Evolutionary conservation across 495 filamentous ascomycete species (phyloP).

Genomic region (Lasiosphaeria ovina): DNA sequence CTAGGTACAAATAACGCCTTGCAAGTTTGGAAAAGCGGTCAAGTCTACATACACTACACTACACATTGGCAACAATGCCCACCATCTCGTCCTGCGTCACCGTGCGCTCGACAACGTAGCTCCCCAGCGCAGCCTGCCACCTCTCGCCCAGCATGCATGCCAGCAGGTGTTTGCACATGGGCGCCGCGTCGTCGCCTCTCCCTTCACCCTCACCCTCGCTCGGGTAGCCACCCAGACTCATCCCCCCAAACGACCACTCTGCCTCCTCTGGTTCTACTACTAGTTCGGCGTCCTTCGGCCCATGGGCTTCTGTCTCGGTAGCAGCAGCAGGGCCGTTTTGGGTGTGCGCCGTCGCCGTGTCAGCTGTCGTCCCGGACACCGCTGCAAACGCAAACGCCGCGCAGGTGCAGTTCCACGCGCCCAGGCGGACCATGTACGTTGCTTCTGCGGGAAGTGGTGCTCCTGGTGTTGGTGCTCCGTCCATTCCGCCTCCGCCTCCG

Average conservation of each 20-base stretch:
- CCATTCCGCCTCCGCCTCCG: constrained; percentile 11
- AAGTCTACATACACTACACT: background rate
- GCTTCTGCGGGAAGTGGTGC: constrained; percentile 7
- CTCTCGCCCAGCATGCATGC: constrained; percentile 76
- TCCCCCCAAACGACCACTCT: constrained; percentile 41
- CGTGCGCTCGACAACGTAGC: constrained; percentile 51
- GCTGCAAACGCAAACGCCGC: constrained; percentile 73
- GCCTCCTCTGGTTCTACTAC: background rate
- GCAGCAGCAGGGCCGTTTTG: background rate
- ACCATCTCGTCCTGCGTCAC: constrained; percentile 68
- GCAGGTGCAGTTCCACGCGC: constrained; percentile 89
- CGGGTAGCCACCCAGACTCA: constrained; percentile 28
- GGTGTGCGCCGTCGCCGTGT: background rate
- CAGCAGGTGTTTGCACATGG: constrained; percentile 86
- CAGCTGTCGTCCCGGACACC: constrained; percentile 44
- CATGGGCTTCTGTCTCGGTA: background rate
- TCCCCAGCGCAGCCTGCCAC: constrained; percentile 56
- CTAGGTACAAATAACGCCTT: no score
- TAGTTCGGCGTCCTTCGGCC: background rate
- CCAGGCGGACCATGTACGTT: constrained; percentile 66
- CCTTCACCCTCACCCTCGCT: constrained; percentile 5
- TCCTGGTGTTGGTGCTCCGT: constrained; percentile 1
- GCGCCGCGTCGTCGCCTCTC: constrained; percentile 33
- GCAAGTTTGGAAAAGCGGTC: no score
- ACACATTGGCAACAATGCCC: constrained; percentile 70